Evolutionary conservation across 345 rosid species (phyloP).

Genomic region (Eucalyptus sp.): DNA sequence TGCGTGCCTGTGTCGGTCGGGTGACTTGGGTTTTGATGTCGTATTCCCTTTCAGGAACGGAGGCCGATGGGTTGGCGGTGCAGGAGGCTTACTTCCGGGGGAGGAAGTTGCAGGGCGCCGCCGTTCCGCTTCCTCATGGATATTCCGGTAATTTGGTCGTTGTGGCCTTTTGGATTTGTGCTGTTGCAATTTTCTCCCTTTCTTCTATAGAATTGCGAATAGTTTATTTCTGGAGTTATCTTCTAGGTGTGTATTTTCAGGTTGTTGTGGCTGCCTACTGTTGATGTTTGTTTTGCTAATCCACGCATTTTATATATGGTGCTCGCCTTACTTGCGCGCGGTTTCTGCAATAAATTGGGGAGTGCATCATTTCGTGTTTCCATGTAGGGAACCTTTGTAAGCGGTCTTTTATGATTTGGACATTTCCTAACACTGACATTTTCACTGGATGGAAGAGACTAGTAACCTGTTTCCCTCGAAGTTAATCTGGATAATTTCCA

Average conservation of each 20-base stretch:
- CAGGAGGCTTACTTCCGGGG: slow-evolving; percentile 90
- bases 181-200: not conserved
- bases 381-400: not conserved
- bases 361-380: not conserved
- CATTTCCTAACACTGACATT: not conserved
- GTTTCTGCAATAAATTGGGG: not conserved
- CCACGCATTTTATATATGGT: not conserved
- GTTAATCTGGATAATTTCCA: not conserved
- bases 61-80: slow-evolving; percentile 44
- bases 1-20: not conserved
- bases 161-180: not conserved
- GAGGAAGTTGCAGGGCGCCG: slow-evolving; percentile 66
- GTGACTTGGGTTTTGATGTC: not conserved
- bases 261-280: not conserved
- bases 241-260: not conserved
- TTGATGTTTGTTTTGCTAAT: not conserved
- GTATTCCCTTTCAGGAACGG: slow-evolving; percentile 20
- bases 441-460: not conserved
- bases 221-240: not conserved
- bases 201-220: not conserved
- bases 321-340: not conserved
- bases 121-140: slow-evolving; percentile 48
- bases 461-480: not conserved
- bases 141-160: slow-evolving; percentile 44
- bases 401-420: not conserved